These are phyloP conservation scores for Wickerhamomyces alni DNA, from an alignment of 805 yeast species.

Conservation along the genomic window DNA sequence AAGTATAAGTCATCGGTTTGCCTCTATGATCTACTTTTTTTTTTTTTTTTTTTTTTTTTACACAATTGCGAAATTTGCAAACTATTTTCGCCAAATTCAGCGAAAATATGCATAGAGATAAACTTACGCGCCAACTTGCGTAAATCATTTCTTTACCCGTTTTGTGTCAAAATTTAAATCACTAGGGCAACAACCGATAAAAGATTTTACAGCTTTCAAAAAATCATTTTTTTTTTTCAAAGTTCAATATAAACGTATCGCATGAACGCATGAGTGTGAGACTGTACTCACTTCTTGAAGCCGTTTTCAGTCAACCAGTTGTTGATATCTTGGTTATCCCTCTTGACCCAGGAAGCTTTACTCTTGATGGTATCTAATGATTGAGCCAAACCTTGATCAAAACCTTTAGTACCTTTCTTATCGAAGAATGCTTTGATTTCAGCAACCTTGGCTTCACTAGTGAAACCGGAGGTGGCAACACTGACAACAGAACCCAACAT, in stretches of 20 bases:
- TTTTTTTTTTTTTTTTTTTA: too few relatives aligned
- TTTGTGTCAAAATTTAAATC: neutral
- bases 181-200: neutral
- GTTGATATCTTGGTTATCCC: constrained; percentile 44
- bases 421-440: constrained; percentile 46
- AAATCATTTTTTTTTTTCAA: too few relatives aligned
- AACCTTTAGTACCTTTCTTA: constrained; percentile 55
- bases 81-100: too few relatives aligned
- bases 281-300: constrained; percentile 7
- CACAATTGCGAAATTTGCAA: too few relatives aligned
- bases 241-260: too few relatives aligned
- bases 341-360: constrained; percentile 51
- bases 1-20: neutral
- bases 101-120: too few relatives aligned
- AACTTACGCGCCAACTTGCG: too few relatives aligned
- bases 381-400: constrained; percentile 58
- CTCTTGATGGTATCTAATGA: constrained; percentile 54
- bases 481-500: constrained; percentile 75
- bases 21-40: neutral
- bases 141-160: too few relatives aligned
- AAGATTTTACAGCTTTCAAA: neutral
- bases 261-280: too few relatives aligned
- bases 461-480: constrained; percentile 53
- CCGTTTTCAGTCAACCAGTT: constrained; percentile 41
- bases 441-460: constrained; percentile 46